phyloP scores from a whole-genome alignment of 108 stramenopile species.

The Licmophora abbreviata region DNA sequence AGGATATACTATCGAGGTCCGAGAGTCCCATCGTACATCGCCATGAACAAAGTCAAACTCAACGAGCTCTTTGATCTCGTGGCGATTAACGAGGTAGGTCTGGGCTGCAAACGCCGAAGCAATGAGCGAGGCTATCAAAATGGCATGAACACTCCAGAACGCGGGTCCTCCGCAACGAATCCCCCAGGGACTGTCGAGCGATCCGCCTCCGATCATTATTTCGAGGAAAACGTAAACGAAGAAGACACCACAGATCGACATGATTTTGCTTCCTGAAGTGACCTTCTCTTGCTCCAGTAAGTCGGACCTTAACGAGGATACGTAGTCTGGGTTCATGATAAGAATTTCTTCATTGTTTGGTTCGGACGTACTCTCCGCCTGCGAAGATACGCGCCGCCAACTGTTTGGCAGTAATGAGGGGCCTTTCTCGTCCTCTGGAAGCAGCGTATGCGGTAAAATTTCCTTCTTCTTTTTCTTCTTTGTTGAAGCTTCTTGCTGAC shows the following conservation, averaged over 20 bases:
- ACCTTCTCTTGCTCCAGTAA: slow-evolving; percentile 70
- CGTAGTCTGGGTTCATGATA: slow-evolving; percentile 54
- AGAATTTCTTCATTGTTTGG: slow-evolving; percentile 25
- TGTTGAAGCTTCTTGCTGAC: not conserved
- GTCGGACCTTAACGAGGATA: slow-evolving; percentile 32
- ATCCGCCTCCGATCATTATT: slow-evolving; percentile 86
- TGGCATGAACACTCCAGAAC: slow-evolving; percentile 85
- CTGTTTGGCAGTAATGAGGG: not conserved
- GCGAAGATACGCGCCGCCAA: not conserved
- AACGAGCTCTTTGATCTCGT: slow-evolving; percentile 70
- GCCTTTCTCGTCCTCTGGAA: not conserved
- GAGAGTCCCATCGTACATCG: slow-evolving; percentile 92
- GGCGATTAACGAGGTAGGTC: slow-evolving; percentile 72
- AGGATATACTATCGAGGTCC: slow-evolving; percentile 83
- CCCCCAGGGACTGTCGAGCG: slow-evolving; percentile 82
- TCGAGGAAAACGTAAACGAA: slow-evolving; percentile 84
- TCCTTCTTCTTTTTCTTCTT: not conserved
- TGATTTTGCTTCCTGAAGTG: slow-evolving; percentile 60
- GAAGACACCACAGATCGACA: slow-evolving; percentile 60
- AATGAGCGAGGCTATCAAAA: slow-evolving; percentile 83
- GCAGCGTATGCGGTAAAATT: not conserved
- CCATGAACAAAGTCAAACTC: slow-evolving; percentile 90
- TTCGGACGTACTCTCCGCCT: slow-evolving; percentile 3
- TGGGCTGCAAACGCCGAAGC: slow-evolving; percentile 69
- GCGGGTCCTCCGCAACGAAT: slow-evolving; percentile 84